Base-by-base conservation (phyloP, 2,329 filamentous ascomycete genomes). In the Epichloe sp. region DNA sequence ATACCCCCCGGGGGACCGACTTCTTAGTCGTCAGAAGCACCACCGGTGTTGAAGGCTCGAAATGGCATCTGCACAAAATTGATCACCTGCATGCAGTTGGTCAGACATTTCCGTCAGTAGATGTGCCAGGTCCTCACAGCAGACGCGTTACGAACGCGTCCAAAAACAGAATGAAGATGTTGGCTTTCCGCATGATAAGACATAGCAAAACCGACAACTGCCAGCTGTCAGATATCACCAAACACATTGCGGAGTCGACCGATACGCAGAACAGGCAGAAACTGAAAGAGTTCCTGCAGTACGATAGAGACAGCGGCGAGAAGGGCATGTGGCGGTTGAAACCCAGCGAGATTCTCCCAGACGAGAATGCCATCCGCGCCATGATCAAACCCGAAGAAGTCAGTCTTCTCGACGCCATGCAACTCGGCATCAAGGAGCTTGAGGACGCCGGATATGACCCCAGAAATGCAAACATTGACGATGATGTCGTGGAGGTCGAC, bases 371-470 rank as follows among this genome's bases (percentile, higher is more conserved):
- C 2, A 84, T 97, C 54, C 84, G 91, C 41, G 76, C 81, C 23
- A 89, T 94, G 83, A 89, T 98, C 58, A 91, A 90, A 57, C 91
- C 93, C 0, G 93, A 98, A 66, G 91, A 97, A 61, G 87, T 97
- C 1, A 97, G 89, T 66, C 70, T 96, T 44, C 81, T 97, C 34
- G 91, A 98, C 63, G 87, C 91, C 0, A 98, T 97, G 91, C 89
- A 97, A 65, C 85, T 96, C 40, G 93, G 93, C 44, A 83, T 88
- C 56, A 89, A 94, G 63, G 86, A 95, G 65, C 80, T 98, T 34
- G 82, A 86, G 56, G 93, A 97, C 66, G 87, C 93, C 19, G 93
- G 93, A 10, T 95, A 91, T 64, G 86, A 87, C 54, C 73, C 75
- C 45, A 80, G 71, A 61, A 79, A 80, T 64, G 70, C 78, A 40